Base-by-base conservation (phyloP, 2,329 filamentous ascomycete genomes). In the Alternaria gaisen region DNA sequence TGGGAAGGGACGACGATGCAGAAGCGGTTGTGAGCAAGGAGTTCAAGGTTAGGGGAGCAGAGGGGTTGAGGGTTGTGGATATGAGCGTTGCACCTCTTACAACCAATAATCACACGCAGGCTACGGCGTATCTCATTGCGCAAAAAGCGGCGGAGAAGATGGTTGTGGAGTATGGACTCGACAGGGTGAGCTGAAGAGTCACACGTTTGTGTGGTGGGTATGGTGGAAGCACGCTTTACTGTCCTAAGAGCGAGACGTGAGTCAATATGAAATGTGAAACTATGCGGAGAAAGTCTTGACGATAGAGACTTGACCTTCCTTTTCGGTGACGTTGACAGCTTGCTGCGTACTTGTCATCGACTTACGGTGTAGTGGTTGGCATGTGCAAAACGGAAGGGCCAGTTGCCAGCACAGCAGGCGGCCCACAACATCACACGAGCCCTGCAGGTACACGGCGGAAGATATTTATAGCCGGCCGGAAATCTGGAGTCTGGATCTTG, bases 51-150 rank as follows among this genome's bases (percentile, higher is more conserved):
- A 72, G 71, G 53, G 79, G 80, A 1, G 72, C 80, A 7, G 56
- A 77, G 28, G 73, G 74, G 1, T 54, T 82, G 41, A 67, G 80
- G 24, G 75, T 82, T 1, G 78, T 80, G 18, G 80, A 82, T 63
- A 34, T 76, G 59, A 75, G 74, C 51, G 73, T 78, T 32, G 72
- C 69, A 40, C 74, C 75, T 16, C 38, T 79, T 24, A 70, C 72
- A 28, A 72, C 74, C 7, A 77, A 75, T 50, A 78, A 78, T 53
- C 76, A 77, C 57, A 75, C 74, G 11, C 73, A 77, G 65, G 43
- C 72, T 3, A 77, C 73, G 26, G 75, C 75, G 10, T 79, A 78
- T 66, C 52, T 78, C 32, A 61, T 78, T 16, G 75, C 74, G 12
- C 69, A 77, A 63, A 73, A 73, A 60, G 74, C 74, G 14, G 71